Evolutionary conservation across 2,329 filamentous ascomycete genomes (phyloP).

Genomic region (Sclerotinia sclerotiorum): DNA sequence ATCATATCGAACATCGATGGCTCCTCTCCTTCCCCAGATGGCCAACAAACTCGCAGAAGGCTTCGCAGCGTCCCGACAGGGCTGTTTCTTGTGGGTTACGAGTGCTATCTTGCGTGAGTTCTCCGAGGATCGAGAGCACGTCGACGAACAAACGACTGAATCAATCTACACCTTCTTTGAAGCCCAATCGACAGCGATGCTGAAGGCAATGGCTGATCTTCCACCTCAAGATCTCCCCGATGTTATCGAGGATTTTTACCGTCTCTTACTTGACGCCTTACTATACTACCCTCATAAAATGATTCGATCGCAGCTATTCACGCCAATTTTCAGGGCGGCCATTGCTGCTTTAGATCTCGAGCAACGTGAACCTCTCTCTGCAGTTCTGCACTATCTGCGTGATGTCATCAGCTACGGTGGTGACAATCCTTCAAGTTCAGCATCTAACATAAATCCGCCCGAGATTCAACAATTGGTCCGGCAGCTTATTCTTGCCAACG

Average conservation of each 20-base stretch:
- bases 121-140: constrained; percentile 82
- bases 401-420: constrained; percentile 89
- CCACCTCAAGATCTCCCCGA: constrained; percentile 61
- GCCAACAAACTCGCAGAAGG: constrained; percentile 85
- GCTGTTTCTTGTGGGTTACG: constrained; percentile 98
- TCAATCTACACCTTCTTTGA: constrained; percentile 95
- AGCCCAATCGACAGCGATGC: constrained; percentile 84
- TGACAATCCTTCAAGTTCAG: constrained; percentile 66
- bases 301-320: constrained; percentile 74
- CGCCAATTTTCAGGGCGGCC: constrained; percentile 82
- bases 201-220: constrained; percentile 84
- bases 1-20: constrained; percentile 87
- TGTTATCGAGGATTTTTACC: constrained; percentile 76
- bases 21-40: constrained; percentile 78
- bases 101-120: constrained; percentile 94
- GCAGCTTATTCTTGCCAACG: constrained; percentile 66
- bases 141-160: constrained; percentile 77
- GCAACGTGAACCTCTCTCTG: constrained; percentile 86
- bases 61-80: constrained; percentile 83
- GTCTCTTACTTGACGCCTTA: constrained; percentile 84
- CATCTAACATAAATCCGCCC: constrained; percentile 59
- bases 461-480: constrained; percentile 74
- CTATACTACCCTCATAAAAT: constrained; percentile 88
- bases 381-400: constrained; percentile 87
- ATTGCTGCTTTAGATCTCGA: constrained; percentile 84